phyloP scores from a whole-genome alignment of 1,284 basidiomycete species.

The Pseudozyma flocculosa region DNA sequence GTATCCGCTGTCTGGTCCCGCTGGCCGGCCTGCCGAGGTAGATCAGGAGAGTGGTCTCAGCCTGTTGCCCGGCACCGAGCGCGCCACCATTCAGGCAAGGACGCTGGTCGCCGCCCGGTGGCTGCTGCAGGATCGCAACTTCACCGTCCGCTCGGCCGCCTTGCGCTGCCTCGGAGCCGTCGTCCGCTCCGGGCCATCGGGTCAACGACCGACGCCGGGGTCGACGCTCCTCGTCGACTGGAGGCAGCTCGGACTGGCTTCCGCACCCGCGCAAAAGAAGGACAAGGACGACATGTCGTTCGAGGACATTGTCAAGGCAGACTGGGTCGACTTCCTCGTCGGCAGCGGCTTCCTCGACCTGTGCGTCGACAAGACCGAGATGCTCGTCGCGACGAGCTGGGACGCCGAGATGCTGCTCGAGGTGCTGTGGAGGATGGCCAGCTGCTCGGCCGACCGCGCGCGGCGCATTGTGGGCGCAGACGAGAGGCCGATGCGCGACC shows the following conservation, averaged over 20 bases:
- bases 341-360: slow-evolving; percentile 15
- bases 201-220: slow-evolving; percentile 4
- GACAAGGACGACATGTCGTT: slow-evolving; percentile 3
- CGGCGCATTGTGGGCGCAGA: slow-evolving; percentile 11
- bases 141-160: slow-evolving; percentile 41
- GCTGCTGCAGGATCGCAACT: slow-evolving; percentile 42
- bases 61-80: background rate
- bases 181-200: slow-evolving; percentile 21
- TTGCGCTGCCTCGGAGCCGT: slow-evolving; percentile 24
- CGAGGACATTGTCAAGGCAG: slow-evolving; percentile 20
- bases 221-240: slow-evolving; percentile 15
- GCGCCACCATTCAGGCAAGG: slow-evolving; percentile 10
- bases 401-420: slow-evolving; percentile 27
- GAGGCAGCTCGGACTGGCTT: slow-evolving; percentile 3
- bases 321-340: slow-evolving; percentile 30
- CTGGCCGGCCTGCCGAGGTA: no score
- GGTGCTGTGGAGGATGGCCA: slow-evolving; percentile 23
- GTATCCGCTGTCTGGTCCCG: slow-evolving; percentile 9
- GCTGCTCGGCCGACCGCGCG: slow-evolving; percentile 24
- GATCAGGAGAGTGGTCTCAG: background rate
- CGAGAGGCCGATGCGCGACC: slow-evolving; percentile 14
- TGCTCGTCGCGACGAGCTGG: slow-evolving; percentile 26
- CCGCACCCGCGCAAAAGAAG: background rate
- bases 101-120: slow-evolving; percentile 35
- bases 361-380: slow-evolving; percentile 22